These are phyloP conservation scores for Pichia sporocuriosa DNA, from an alignment of 805 yeast genomes.

Conservation along the genomic window DNA sequence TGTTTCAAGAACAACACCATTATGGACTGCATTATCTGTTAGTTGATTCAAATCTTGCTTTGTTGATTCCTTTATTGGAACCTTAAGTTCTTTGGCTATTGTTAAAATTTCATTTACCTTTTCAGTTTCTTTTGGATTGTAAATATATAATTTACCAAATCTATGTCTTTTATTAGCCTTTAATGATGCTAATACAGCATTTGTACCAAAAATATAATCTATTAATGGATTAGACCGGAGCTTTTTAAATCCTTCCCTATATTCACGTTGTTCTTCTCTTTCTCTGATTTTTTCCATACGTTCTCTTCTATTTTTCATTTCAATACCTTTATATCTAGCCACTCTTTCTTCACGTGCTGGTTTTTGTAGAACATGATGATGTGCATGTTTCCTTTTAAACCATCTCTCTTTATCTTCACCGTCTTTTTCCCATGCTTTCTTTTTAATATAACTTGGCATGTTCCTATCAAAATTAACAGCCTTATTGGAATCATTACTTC, in stretches of 20 bases:
- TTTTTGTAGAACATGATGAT: constrained; percentile 51
- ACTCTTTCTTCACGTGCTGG: constrained; percentile 16
- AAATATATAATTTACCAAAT: constrained; percentile 44
- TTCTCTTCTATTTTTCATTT: constrained; percentile 11
- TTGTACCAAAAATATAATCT: constrained; percentile 73
- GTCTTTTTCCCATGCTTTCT: constrained; percentile 62
- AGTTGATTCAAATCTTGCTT: constrained; percentile 53
- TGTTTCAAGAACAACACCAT: constrained; percentile 70
- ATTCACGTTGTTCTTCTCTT: constrained; percentile 6
- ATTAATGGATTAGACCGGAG: constrained; percentile 37
- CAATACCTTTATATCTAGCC: constrained; percentile 12
- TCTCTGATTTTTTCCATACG: constrained; percentile 12
- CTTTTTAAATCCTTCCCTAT: constrained; percentile 14
- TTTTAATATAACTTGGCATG: constrained; percentile 32
- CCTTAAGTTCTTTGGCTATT: constrained; percentile 39
- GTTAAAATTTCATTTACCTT: constrained; percentile 36
- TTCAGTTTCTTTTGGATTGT: constrained; percentile 28
- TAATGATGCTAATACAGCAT: constrained; percentile 68
- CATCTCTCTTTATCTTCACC: constrained; percentile 56
- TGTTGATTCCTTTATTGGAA: constrained; percentile 28
- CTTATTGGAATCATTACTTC: constrained; percentile 6
- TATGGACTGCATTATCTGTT: constrained; percentile 68
- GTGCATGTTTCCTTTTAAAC: constrained; percentile 58
- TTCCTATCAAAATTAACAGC: constrained; percentile 34
- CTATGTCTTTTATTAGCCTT: constrained; percentile 45